These are phyloP conservation scores for Boletus rubroflammeus DNA, from an alignment of 768 basidiomycete species.

Conservation along the genomic window DNA sequence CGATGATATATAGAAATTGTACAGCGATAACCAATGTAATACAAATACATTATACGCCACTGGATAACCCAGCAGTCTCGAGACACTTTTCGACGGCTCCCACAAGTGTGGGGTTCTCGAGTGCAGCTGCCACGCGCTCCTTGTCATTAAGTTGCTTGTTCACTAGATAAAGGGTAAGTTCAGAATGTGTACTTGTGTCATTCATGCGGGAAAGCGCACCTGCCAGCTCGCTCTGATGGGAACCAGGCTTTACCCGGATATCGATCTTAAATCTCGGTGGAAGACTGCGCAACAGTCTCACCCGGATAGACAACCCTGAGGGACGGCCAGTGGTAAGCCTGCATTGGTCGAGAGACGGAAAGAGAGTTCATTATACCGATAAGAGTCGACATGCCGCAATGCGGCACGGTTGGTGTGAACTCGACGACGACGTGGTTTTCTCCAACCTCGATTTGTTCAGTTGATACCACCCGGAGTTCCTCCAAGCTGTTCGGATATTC, in stretches of 20 bases:
- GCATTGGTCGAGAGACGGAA: neutral
- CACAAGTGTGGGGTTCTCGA: slow-evolving; percentile 85
- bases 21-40: neutral
- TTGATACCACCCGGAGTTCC: slow-evolving; percentile 91
- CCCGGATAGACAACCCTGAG: slow-evolving; percentile 86
- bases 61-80: slow-evolving; percentile 30
- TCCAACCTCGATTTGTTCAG: slow-evolving; percentile 68
- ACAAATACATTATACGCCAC: slow-evolving; percentile 1
- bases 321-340: neutral
- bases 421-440: slow-evolving; percentile 78
- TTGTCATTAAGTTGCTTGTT: slow-evolving; percentile 99
- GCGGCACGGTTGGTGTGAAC: slow-evolving; percentile 96
- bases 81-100: slow-evolving; percentile 85
- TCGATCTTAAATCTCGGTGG: slow-evolving; percentile 94
- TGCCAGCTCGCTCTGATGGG: slow-evolving; percentile 91
- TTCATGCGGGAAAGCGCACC: slow-evolving; percentile 43
- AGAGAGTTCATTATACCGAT: slow-evolving; percentile 56
- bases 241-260: slow-evolving; percentile 88
- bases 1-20: neutral
- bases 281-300: slow-evolving; percentile 82
- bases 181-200: neutral
- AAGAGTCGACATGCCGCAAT: slow-evolving; percentile 95
- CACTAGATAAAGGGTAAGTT: slow-evolving; percentile 44
- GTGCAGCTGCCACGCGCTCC: slow-evolving; percentile 93
- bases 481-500: slow-evolving; percentile 94